Base-by-base conservation (phyloP, 140 eudicot species). In the Anethum foeniculum region DNA sequence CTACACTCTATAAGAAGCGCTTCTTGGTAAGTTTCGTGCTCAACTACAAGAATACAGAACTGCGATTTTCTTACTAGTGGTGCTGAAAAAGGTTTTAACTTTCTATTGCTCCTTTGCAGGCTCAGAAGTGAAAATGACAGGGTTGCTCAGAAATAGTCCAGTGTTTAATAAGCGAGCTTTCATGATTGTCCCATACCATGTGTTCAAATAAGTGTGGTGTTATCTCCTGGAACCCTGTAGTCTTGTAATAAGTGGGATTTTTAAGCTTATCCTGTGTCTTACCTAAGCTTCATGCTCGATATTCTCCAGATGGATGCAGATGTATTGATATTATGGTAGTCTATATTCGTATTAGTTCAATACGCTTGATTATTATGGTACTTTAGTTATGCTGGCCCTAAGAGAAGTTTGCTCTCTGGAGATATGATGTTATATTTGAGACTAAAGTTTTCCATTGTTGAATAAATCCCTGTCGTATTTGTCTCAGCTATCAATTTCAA, bases 1-100 rank as follows among this genome's bases (percentile, higher is more conserved):
- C 90, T 27, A 41, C 68, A 28, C 0, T 1, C 27, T 92, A 76
- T 80, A 92, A 85, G 78, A 82, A 58, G 56, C 86, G 86, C 23
- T 71, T 81, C 73, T 11, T 90, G 92, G 95, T 86, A 79, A 68
- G 16, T 21, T 62, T 15, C 2, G 4, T 39, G 21, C 30, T 58
- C 58, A 41, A 25, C 13, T 16, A 6, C 27, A 75, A 23, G 41
- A 60, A 16, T 3, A 38, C 46, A 25, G 28, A 25, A 41, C 38
- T 12, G 16, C 15, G n/a, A 41, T 19, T 74, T 73, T 43, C 28
- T 74, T 72, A 44, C 30, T 25, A 23, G 52, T 73, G 77, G 14
- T 16, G 32, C 30, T 14, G 9, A 44, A 2, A 71, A 72, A 41
- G 30, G 49, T 23, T 23, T 5, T 44, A 44, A 74, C 18, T 72